Evolutionary conservation across 73 alveolate species (phyloP).

Genomic region (Uronychia binucleata): DNA sequence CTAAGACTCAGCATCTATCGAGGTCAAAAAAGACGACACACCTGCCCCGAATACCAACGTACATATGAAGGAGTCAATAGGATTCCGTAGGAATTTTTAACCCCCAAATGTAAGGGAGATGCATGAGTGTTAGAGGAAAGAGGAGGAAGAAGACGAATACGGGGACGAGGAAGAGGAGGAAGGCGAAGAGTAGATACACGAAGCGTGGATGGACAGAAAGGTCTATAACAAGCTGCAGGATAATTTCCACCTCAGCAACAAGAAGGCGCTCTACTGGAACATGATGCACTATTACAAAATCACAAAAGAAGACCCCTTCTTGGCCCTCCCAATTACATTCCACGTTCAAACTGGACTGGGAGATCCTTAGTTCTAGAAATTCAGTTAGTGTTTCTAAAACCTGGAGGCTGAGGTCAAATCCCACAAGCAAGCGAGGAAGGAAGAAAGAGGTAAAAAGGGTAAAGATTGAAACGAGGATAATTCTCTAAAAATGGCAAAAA

Average conservation of each 20-base stretch:
- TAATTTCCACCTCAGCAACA: neutral
- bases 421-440: neutral
- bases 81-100: no score
- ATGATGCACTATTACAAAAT: neutral
- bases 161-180: neutral
- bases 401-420: neutral
- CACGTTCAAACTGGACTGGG: neutral
- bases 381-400: neutral
- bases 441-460: no score
- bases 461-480: neutral
- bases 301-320: neutral
- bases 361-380: neutral
- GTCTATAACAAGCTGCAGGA: neutral
- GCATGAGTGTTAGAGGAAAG: neutral
- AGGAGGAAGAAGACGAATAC: neutral
- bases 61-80: no score
- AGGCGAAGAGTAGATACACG: neutral
- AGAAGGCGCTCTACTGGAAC: neutral
- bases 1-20: neutral
- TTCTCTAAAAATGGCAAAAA: neutral
- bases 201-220: neutral
- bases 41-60: neutral
- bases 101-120: no score
- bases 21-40: neutral
- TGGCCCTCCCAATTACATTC: neutral